Evolutionary conservation across 164 flowering plant species (phyloP), one percentile per base, ranked within the genome.

Genomic region (Vitis rotundifolia): DNA sequence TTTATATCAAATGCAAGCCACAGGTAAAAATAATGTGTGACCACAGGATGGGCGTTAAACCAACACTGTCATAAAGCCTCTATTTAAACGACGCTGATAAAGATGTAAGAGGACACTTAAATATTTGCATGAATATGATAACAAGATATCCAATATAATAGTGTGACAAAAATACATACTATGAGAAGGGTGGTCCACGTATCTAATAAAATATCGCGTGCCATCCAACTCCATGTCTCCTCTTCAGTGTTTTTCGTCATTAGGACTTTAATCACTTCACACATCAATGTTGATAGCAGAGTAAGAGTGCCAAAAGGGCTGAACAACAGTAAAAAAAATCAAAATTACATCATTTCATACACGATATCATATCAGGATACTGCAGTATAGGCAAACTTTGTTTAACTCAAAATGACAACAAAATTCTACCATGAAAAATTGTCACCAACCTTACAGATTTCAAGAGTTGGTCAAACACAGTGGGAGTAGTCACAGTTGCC

Each of bases 161-260:
- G 44, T 37, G 8, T 53, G 37, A 37, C 15, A 47, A 4, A 49
- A 61, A 53, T 6, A 66, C 19, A 58, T 82, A 91, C 98, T 89
- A 73, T 75, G 62, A 96, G 91, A 71, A 96, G 84, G 22, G 87
- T 79, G 31, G 88, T 88, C 97, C 97, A 96, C 58, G 95, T 81
- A 78, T 96, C 98, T 68, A 96, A 78, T 77, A 96, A 85, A 73
- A 93, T 87, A 84, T 93, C 97, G 12, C 97, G 84, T 62, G 98
- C 99, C 44, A 83, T 89, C 85, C 87, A 91, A 78, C 89, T 90
- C 99, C 99, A 93, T 19, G 89, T 85, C 74, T 91, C 98, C 67
- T 96, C 99, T 59, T 89, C 95, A 62, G 85, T 77, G 75, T 68
- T 58, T 19, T 76, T 78, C 66, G 65, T 77, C 77, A 81, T 79